Base-by-base conservation (phyloP, 2,329 filamentous ascomycete genomes). In the Gaeumannomyces tritici region DNA sequence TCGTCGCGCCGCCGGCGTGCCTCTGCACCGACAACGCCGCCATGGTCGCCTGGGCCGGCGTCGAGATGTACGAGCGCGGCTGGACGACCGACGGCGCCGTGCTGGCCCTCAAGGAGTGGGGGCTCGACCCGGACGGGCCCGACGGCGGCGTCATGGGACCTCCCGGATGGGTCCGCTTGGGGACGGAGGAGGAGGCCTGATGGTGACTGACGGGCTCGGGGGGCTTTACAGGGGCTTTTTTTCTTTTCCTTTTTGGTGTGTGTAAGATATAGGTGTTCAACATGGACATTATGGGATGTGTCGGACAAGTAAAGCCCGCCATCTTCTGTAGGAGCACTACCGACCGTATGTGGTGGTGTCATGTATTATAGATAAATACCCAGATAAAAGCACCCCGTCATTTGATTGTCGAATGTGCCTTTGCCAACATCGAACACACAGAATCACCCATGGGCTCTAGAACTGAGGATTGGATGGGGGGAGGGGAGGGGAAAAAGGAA, bases 11-110 rank as follows among this genome's bases (percentile, higher is more conserved):
- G n/a, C 92, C 92, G 3, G 74, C 84, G 12, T 79, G 80, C 55
- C 80, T 93, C 61, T 98, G 95, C 71, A 97, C 91, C 0, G 95
- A 99, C 70, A 98, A 99, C 74, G 95, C 95, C 15, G 91, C 92
- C 59, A 99, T 99, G 95, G 93, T 98, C 72, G 93, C 89, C 1
- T 98, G 95, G 93, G 81, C 93, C 1, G 95, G 89, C 0, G 82
- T 93, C 67, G 93, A 98, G 75, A 97, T 99, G 93, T 97, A 84
- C 70, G 83, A 89, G 73, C 85, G 83, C 1, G 93, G 93, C 0
- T 93, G 85, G 80, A 75, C 79, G 63, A 88, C 85, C 11, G 81
- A 83, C 26, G 70, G 93, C 62, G 79, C 77, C 28, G 81, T 87
- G 63, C 72, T 81, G 58, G 81, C 87, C 2, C 71, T 89, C 57